Base-by-base conservation (phyloP, 495 filamentous ascomycete species). In the Xylaria sp. region DNA sequence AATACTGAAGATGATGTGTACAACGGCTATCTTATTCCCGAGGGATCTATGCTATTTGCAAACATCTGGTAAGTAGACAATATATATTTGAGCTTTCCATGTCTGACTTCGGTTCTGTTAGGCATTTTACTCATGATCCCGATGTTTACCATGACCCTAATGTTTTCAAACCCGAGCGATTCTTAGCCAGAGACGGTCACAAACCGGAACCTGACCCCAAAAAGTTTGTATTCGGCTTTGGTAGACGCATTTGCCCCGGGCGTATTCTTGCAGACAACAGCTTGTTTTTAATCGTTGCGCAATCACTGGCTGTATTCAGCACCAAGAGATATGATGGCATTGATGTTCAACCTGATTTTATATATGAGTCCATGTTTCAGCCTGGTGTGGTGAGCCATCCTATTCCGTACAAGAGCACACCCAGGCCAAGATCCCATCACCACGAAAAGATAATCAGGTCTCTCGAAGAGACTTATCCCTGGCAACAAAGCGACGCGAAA, bases 191-290 rank as follows among this genome's bases (percentile, higher is more conserved):
- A 17, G 66, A 66, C 15, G 80, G 80, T 29, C 82, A 83, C 0
- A 72, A 78, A 0, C 69, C 81, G n/a, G 81, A 81, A 57, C 81
- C 79, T 1, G 83, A 84, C 6, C 82, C 81, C 7, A 76, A 80
- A 29, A 77, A 76, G 58, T 81, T 82, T 11, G 77, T 75, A 7
- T 90, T 88, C 71, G 88, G 88, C 1, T 86, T 84, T 73, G 86
- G 87, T 37, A 79, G 86, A 1, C 81, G 87, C 19, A 80, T 87
- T 61, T 88, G 87, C 67, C 84, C 86, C 4, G 86, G 86, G 0
- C 83, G 83, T n/a, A 73, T 81, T 21, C 74, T 87, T 5, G 86
- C 86, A 1, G 82, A 87, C 40, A 79, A 81, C 12, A 78, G 75
- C 11, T 64, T 88, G 12, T 85, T 82, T 72, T 72, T 87, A 29